Evolutionary conservation across 305 asterid genomes (phyloP), one percentile per base, ranked within the genome.

Genomic region (Fraxinus paxiana): DNA sequence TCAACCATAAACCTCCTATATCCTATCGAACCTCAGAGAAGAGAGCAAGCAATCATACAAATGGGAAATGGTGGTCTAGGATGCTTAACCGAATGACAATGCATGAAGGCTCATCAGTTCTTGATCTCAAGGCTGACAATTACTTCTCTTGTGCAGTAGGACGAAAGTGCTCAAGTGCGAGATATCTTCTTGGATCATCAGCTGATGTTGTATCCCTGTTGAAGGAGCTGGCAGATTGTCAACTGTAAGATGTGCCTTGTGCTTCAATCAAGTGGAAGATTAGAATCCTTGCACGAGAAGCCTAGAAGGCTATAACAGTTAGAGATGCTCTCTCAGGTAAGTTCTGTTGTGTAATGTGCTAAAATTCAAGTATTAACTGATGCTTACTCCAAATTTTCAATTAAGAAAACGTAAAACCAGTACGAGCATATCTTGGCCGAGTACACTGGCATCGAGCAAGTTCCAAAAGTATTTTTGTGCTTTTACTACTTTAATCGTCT

Each of bases 131-230:
- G 82, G 90, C 91, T 26, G 96, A 92, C 5, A 92, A 93, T 71
- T 94, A 94, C 88, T 93, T 94, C 89, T 94, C 98, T 4, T 94
- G 98, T 28, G 97, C 98, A 0, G 97, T 92, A 20, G 97, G 97
- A 67, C 84, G 95, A 73, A 92, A 83, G 67, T 88, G 93, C 20
- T 91, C 98, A 28, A 88, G 76, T 10, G 97, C 97, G 2, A 85
- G 97, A 61, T 94, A 94, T 83, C 95, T 94, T 74, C 84, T 94
- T 61, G 91, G 89, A 17, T 92, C 97, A 37, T 87, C 97, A 6
- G 88, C 90, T 56, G 98, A 92, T 79, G 97, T 94, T 6, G 92
- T 92, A 1, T 85, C 92, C 26, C 84, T 94, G 80, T 75, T 92
- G 72, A 92, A 84, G 77, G 93, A 92, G 73, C 88, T 94, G 26